These are phyloP conservation scores for Lepiota venenata DNA, from an alignment of 768 basidiomycete species.

Conservation along the genomic window DNA sequence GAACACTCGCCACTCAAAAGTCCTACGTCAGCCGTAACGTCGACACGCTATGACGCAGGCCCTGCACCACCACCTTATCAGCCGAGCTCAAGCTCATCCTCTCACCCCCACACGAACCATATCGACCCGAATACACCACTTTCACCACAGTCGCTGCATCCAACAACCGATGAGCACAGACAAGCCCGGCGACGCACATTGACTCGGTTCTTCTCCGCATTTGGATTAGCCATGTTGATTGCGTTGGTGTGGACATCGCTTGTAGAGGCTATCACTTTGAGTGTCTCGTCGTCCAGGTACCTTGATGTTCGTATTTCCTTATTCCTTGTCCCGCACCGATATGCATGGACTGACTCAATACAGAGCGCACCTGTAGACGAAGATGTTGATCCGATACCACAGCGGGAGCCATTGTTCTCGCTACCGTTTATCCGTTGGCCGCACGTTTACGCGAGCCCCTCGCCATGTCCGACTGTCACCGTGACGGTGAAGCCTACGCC, in stretches of 20 bases:
- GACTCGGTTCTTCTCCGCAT: constrained; percentile 18
- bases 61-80: not conserved
- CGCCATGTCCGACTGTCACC: not conserved
- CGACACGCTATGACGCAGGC: not conserved
- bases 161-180: not conserved
- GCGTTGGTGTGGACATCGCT: constrained; percentile 20
- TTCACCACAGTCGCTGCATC: not conserved
- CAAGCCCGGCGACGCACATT: constrained; percentile 1
- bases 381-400: too few species aligned
- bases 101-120: not conserved
- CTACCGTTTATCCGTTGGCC: not conserved
- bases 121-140: too few species aligned
- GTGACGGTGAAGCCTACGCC: not conserved
- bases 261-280: constrained; percentile 15
- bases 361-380: too few species aligned
- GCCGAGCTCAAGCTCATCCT: not conserved
- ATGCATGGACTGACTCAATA: too few species aligned
- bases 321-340: too few species aligned
- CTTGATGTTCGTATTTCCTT: too few species aligned
- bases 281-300: not conserved
- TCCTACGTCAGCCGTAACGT: constrained; percentile 1
- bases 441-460: not conserved
- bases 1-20: constrained; percentile 23
- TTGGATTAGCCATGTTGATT: constrained; percentile 16
- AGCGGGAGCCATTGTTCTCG: not conserved